phyloP scores from a whole-genome alignment of 257 asterid genomes.

The Nicotiana attenuata region DNA sequence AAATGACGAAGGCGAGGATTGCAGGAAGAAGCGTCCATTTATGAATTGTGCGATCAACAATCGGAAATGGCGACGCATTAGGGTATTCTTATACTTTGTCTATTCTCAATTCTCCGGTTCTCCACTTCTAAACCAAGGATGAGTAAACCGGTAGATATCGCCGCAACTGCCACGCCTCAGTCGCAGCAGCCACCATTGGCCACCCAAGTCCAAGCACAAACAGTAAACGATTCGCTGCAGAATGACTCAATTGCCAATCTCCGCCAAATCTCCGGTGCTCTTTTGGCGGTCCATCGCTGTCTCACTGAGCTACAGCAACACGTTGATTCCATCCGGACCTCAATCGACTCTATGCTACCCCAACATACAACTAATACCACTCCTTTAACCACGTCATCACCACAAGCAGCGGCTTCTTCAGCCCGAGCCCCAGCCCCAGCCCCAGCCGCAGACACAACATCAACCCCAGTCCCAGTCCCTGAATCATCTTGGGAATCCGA shows the following conservation, averaged over 20 bases:
- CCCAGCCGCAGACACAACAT: no score
- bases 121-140: not conserved
- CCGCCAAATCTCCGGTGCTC: constrained; percentile 43
- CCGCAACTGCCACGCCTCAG: constrained; percentile 4
- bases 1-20: no score
- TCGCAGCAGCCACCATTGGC: constrained; percentile 4
- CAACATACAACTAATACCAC: constrained; percentile 15
- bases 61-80: not conserved
- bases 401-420: not conserved
- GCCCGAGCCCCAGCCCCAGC: not conserved
- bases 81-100: not conserved
- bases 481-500: not conserved
- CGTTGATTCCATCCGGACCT: constrained; percentile 40
- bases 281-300: constrained; percentile 46
- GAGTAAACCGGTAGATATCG: not conserved
- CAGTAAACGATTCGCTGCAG: not conserved
- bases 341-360: constrained; percentile 33
- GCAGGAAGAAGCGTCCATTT: no score
- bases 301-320: constrained; percentile 57
- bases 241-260: constrained; percentile 33
- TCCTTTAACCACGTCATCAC: constrained; percentile 11
- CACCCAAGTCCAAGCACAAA: not conserved
- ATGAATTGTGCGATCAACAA: no score
- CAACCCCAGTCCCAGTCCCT: not conserved
- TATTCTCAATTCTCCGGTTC: not conserved